Evolutionary conservation across 768 basidiomycete genomes (phyloP).

Genomic region (Collybiopsis luxurians): DNA sequence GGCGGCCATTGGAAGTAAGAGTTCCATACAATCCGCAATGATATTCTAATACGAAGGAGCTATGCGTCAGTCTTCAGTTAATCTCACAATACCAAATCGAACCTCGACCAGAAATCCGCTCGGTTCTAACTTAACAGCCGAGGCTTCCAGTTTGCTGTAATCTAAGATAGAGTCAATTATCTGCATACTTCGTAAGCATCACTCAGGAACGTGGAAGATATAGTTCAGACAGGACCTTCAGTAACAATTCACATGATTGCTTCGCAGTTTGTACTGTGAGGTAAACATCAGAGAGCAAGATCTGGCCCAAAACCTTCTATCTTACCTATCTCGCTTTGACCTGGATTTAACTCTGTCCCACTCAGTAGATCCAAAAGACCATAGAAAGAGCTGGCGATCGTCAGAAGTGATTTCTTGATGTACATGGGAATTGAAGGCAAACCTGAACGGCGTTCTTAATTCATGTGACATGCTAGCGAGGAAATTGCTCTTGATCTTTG

Average conservation of each 20-base stretch:
- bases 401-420: neutral
- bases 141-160: conserved; percentile 78
- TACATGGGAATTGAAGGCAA: neutral
- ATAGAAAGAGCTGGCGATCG: conserved; percentile 59
- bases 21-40: conserved; percentile 79
- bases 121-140: conserved; percentile 72
- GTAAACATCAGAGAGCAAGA: conserved; percentile 6
- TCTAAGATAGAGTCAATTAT: conserved; percentile 80
- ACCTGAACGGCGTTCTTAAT: conserved; percentile 76
- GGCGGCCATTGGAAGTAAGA: conserved; percentile 71
- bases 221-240: conserved; percentile 46
- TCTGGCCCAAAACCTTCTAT: neutral
- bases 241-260: conserved; percentile 70
- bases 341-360: conserved; percentile 65
- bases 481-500: conserved; percentile 81
- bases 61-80: neutral
- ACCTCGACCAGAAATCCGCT: conserved; percentile 66
- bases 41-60: conserved; percentile 41
- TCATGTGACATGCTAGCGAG: conserved; percentile 79
- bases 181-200: conserved; percentile 27
- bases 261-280: conserved; percentile 69
- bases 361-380: conserved; percentile 72
- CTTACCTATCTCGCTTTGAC: conserved; percentile 68
- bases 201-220: neutral
- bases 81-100: conserved; percentile 5